Percentiles rank a stretch among this genome's conserved stretches.
phyloP scores from a whole-genome alignment of 768 basidiomycete genomes.

The Rickenella mellea region DNA sequence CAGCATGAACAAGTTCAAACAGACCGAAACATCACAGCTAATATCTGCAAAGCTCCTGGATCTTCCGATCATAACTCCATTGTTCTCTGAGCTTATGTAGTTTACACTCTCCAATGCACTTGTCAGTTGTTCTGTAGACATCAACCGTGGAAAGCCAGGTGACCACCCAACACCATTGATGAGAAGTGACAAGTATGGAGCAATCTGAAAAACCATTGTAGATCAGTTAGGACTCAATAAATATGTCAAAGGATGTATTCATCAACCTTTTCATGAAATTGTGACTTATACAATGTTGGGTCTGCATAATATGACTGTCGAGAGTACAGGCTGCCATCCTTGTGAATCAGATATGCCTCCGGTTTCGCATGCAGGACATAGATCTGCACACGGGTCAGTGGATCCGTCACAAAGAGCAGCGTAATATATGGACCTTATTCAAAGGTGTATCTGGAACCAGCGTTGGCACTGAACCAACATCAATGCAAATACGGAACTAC shows the following conservation, averaged over 20 bases:
- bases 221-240: not conserved
- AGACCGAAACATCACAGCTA: conserved; percentile 76
- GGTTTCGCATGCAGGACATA: conserved; percentile 70
- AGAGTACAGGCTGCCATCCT: conserved; percentile 46
- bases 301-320: conserved; percentile 66
- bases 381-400: too few species aligned
- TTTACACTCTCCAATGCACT: conserved; percentile 39
- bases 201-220: conserved; percentile 52
- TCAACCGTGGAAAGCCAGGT: conserved; percentile 65
- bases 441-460: conserved; percentile 39
- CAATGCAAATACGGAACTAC: conserved; percentile 5
- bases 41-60: conserved; percentile 78
- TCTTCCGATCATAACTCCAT: conserved; percentile 27
- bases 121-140: conserved; percentile 56
- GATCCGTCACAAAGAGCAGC: too few species aligned
- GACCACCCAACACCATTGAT: conserved; percentile 86
- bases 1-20: not conserved
- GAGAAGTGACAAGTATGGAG: conserved; percentile 77
- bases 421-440: conserved; percentile 35
- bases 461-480: conserved; percentile 2
- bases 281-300: conserved; percentile 55
- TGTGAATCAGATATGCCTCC: conserved; percentile 56
- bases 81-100: conserved; percentile 25
- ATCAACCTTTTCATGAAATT: conserved; percentile 57
- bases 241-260: not conserved